Evolutionary conservation across 2,329 filamentous ascomycete species (phyloP).

Genomic region (Sphaerulina musiva): DNA sequence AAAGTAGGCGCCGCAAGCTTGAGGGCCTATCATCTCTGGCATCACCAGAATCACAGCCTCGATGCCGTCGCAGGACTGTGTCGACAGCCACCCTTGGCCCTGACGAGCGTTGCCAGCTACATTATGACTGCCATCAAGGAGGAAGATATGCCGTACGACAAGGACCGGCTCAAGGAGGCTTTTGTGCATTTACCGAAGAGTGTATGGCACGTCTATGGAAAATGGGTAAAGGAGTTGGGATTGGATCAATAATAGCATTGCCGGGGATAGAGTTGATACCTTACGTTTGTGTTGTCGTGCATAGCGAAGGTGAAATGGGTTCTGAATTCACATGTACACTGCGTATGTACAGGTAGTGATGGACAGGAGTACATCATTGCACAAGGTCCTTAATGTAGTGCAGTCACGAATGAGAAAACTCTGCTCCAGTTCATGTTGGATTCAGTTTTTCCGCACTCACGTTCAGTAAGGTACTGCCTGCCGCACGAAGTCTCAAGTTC

Average conservation of each 20-base stretch:
- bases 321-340: no score
- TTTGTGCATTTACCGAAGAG: conserved; percentile 24
- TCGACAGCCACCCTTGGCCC: conserved; percentile 55
- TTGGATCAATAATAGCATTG: conserved; percentile 3
- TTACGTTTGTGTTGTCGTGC: not conserved
- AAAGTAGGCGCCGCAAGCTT: conserved; percentile 12
- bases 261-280: not conserved
- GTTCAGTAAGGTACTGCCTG: no score
- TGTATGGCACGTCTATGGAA: conserved; percentile 14
- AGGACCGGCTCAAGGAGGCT: conserved; percentile 22
- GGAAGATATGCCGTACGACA: conserved; percentile 48
- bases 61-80: conserved; percentile 49
- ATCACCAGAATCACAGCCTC: conserved; percentile 47
- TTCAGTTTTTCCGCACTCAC: no score
- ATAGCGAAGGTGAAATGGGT: not conserved
- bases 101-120: conserved; percentile 52
- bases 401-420: no score
- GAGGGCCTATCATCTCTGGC: conserved; percentile 61
- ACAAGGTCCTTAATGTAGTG: no score
- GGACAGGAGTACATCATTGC: no score
- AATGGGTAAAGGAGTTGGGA: conserved; percentile 2
- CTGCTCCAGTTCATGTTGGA: no score
- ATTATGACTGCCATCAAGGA: conserved; percentile 51
- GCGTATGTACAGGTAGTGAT: no score
- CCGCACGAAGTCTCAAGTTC: no score